Conservation (phyloP, 164 flowering plant species). For the Aristolochia contorta region DNA sequence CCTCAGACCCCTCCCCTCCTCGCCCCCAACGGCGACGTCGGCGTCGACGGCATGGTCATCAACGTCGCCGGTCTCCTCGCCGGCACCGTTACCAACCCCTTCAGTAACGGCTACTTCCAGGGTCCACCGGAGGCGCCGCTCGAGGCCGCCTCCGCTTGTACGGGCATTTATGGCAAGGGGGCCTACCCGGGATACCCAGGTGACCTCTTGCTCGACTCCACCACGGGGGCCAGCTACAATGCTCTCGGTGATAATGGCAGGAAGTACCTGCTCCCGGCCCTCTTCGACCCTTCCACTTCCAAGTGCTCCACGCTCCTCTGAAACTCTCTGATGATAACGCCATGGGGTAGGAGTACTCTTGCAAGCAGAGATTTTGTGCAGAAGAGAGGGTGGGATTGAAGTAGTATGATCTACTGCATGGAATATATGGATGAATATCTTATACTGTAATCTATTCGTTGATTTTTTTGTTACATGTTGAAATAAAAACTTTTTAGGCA, state of each 20-base stretch:
- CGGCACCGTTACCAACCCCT: constrained; percentile 51
- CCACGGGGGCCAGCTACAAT: constrained; percentile 34
- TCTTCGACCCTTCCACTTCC: constrained; percentile 25
- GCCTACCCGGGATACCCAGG: constrained; percentile 47
- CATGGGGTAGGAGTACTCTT: too few relatives aligned
- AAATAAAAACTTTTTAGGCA: too few relatives aligned
- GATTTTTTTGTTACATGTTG: too few relatives aligned
- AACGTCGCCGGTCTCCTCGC: constrained; percentile 42
- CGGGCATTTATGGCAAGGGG: constrained; percentile 37
- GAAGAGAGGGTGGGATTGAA: too few relatives aligned
- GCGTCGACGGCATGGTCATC: constrained; percentile 46
- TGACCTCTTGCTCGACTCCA: constrained; percentile 23
- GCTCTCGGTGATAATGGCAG: constrained; percentile 33
- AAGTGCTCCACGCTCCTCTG: constrained; percentile 16
- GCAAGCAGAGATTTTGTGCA: too few relatives aligned
- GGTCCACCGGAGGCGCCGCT: constrained; percentile 33
- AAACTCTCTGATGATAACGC: constrained; percentile 8
- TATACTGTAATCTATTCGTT: too few relatives aligned
- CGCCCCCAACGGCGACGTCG: constrained; percentile 48
- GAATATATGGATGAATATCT: too few relatives aligned
- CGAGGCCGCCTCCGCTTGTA: constrained; percentile 44
- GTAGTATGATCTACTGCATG: too few relatives aligned
- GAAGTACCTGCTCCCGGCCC: constrained; percentile 37
- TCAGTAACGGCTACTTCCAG: constrained; percentile 33
- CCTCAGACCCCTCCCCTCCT: constrained; percentile 35